phyloP scores from a whole-genome alignment of 805 yeast species.

The Lipomyces yamadae region DNA sequence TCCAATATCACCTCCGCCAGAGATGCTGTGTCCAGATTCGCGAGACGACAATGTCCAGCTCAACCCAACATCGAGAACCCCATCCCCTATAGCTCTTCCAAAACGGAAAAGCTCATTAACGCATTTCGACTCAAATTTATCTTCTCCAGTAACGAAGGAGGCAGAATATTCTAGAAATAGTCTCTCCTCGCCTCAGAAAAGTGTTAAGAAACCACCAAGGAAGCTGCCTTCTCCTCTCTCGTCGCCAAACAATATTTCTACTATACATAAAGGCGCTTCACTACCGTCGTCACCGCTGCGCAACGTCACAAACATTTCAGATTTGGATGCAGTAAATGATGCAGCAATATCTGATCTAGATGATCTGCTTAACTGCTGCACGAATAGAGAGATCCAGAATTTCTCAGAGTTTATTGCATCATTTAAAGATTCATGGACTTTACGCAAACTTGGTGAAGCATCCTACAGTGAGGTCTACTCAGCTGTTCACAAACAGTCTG shows the following conservation, averaged over 20 bases:
- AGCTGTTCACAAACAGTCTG: conserved; percentile 41
- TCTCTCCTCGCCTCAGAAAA: background rate
- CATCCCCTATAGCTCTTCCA: background rate
- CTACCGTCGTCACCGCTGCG: conserved; percentile 29
- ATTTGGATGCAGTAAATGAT: background rate
- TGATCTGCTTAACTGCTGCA: conserved; percentile 48
- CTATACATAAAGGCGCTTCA: background rate
- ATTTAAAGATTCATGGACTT: conserved; percentile 36
- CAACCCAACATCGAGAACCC: background rate
- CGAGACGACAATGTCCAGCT: background rate
- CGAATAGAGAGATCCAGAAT: conserved; percentile 44
- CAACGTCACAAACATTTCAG: conserved; percentile 27
- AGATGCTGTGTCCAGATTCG: background rate
- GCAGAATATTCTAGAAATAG: background rate
- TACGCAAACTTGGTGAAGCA: conserved; percentile 55
- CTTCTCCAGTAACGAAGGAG: background rate
- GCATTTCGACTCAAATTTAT: conserved; percentile 7
- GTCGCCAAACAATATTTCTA: background rate
- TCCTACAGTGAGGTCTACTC: conserved; percentile 54
- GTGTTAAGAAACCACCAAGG: background rate
- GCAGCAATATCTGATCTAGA: conserved; percentile 41
- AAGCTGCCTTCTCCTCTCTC: background rate
- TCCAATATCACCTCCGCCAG: background rate
- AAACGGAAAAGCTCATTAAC: conserved; percentile 9
- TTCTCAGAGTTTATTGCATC: conserved; percentile 44